Percentiles rank a stretch among this genome's conserved stretches.
phyloP scores from a whole-genome alignment of 2,329 filamentous ascomycete species.

The Monosporascus cannonballus region DNA sequence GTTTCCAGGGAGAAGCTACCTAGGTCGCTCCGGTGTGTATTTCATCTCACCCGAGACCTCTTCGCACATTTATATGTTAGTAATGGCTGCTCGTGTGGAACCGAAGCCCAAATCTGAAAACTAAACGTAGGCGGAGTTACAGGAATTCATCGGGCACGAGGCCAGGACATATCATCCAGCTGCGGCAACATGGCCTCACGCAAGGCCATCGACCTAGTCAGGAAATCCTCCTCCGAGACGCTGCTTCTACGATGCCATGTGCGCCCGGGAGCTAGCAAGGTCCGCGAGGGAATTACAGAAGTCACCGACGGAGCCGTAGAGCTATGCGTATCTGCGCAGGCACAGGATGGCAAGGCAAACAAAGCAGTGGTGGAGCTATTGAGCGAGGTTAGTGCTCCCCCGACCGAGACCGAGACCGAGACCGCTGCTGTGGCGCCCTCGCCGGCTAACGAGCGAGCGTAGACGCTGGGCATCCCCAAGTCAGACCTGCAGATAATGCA shows the following conservation, averaged over 20 bases:
- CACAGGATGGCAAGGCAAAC: conserved; percentile 64
- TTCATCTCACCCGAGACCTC: too few relatives aligned
- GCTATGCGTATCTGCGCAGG: conserved; percentile 59
- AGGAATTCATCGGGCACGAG: too few relatives aligned
- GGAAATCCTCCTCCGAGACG: conserved; percentile 33
- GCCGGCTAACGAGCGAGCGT: neutral
- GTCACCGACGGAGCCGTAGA: conserved; percentile 54
- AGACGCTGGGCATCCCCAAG: conserved; percentile 57
- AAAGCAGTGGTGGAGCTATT: conserved; percentile 58
- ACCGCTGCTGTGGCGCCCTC: neutral
- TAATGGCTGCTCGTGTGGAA: too few relatives aligned
- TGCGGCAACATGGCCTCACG: conserved; percentile 29
- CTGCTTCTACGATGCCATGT: conserved; percentile 61
- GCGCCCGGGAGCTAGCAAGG: conserved; percentile 58
- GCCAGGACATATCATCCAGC: too few relatives aligned
- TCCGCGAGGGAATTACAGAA: conserved; percentile 53
- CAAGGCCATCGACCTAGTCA: conserved; percentile 41
- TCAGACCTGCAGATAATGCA: conserved; percentile 57
- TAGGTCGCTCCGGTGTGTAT: too few relatives aligned
- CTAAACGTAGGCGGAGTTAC: too few relatives aligned
- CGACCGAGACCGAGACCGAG: neutral
- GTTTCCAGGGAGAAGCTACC: too few relatives aligned
- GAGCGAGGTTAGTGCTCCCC: conserved; percentile 42
- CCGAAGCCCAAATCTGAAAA: too few relatives aligned
- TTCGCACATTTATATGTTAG: too few relatives aligned